Conservation (phyloP, 345 rosid species). For the Bruguiera sexangula region DNA sequence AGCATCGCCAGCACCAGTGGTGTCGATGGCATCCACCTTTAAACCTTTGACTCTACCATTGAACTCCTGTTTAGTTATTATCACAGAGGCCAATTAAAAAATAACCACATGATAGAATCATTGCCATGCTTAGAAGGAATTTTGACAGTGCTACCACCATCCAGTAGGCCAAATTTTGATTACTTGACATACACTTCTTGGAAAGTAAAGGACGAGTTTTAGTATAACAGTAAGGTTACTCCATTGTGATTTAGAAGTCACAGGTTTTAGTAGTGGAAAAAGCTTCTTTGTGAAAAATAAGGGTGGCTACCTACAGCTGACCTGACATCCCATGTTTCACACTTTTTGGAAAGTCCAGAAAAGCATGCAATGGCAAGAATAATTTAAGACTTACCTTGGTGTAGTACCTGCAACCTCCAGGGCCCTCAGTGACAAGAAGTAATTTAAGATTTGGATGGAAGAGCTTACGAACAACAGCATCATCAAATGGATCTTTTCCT, state of each 20-base stretch:
- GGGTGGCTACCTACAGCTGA: too few species aligned
- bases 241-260: too few species aligned
- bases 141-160: not conserved
- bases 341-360: too few species aligned
- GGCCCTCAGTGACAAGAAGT: constrained; percentile 90
- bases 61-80: constrained; percentile 50
- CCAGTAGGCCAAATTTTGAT: too few species aligned
- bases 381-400: constrained; percentile 54
- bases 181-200: too few species aligned
- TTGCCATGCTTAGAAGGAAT: not conserved
- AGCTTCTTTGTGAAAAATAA: too few species aligned
- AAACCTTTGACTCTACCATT: constrained; percentile 73
- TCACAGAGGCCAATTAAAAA: not conserved
- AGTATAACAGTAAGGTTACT: too few species aligned
- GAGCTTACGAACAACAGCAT: constrained; percentile 63
- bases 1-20: constrained; percentile 99
- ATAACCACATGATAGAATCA: not conserved
- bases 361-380: not conserved
- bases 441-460: constrained; percentile 75
- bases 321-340: too few species aligned
- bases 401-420: constrained; percentile 85
- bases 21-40: constrained; percentile 78
- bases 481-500: constrained; percentile 95
- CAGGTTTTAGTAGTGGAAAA: too few species aligned
- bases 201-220: too few species aligned